phyloP scores from a whole-genome alignment of 23 red algal species.

The Gracilaria caudata region DNA sequence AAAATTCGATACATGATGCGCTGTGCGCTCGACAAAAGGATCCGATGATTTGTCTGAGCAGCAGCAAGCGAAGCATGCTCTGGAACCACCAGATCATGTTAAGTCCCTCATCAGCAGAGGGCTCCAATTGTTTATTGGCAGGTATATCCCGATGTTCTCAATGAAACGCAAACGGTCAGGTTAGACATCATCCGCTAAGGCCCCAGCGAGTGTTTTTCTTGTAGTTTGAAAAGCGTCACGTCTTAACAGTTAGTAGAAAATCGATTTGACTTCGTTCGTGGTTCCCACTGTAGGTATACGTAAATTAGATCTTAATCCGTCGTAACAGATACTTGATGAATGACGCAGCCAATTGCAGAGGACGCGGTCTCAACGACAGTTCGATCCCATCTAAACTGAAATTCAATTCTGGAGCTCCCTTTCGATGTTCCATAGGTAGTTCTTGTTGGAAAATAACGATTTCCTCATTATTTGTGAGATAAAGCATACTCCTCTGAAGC shows the following conservation, averaged over 20 bases:
- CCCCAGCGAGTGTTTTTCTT: constrained; percentile 56
- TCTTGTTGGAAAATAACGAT: constrained; percentile 63
- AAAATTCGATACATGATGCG: constrained; percentile 80
- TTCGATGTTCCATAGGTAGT: constrained; percentile 11
- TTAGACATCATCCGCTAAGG: constrained; percentile 59
- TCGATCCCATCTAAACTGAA: constrained; percentile 56
- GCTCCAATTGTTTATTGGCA: constrained; percentile 46
- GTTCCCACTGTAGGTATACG: constrained; percentile 50
- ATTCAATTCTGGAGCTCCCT: constrained; percentile 36
- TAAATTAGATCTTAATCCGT: constrained; percentile 75
- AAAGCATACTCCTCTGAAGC: constrained; percentile 43
- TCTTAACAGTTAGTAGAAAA: constrained; percentile 74
- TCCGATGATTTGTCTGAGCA: constrained; percentile 54
- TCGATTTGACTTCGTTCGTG: constrained; percentile 38
- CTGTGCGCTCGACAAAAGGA: constrained; percentile 88
- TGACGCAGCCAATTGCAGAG: constrained; percentile 28
- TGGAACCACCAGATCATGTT: constrained; percentile 32
- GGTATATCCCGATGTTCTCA: constrained; percentile 49
- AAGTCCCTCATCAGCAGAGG: constrained; percentile 33
- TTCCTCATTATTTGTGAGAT: constrained; percentile 52
- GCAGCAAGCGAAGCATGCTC: constrained; percentile 14
- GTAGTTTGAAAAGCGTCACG: constrained; percentile 58
- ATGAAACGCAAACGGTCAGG: constrained; percentile 81
- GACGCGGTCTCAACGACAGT: constrained; percentile 60
- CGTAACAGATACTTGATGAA: constrained; percentile 67